Percentiles rank a stretch among this genome's conserved stretches.
Conservation (phyloP, 1,284 basidiomycete species). For the Tilletiopsis washingtonensis region DNA sequence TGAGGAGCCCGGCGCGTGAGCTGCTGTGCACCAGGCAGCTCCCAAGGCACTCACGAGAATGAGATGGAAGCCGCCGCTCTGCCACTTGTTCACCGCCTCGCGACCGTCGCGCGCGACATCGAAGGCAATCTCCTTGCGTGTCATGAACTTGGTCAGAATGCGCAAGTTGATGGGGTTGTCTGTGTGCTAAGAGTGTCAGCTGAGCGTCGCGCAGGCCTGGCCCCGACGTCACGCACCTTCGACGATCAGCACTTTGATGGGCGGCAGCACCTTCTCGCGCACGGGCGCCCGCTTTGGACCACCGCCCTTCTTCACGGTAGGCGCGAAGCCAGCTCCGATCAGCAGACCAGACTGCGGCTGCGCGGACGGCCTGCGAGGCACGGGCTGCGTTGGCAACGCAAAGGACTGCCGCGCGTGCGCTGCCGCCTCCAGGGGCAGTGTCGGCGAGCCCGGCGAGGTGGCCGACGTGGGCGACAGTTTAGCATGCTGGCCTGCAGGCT, state of each 20-base stretch:
- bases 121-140: slow-evolving; percentile 89
- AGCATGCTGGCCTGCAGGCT: too few species aligned
- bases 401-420: slow-evolving; percentile 8
- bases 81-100: slow-evolving; percentile 95
- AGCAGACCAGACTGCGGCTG: slow-evolving; percentile 42
- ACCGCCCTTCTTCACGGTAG: slow-evolving; percentile 13
- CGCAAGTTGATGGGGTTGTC: slow-evolving; percentile 99
- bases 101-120: slow-evolving; percentile 89
- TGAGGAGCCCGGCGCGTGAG: slow-evolving; percentile 44
- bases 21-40: background rate
- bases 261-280: slow-evolving; percentile 37
- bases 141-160: slow-evolving; percentile 91
- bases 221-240: slow-evolving; percentile 16
- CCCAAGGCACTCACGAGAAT: slow-evolving; percentile 67
- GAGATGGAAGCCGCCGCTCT: slow-evolving; percentile 83
- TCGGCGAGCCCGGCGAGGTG: background rate
- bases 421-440: background rate
- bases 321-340: slow-evolving; percentile 40
- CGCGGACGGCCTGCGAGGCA: slow-evolving; percentile 25
- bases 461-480: background rate
- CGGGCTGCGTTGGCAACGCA: slow-evolving; percentile 10
- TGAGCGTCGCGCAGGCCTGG: background rate
- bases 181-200: slow-evolving; percentile 48
- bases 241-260: slow-evolving; percentile 46
- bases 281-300: slow-evolving; percentile 32